Evolutionary conservation across 306 rosid genomes (phyloP), one percentile per base, ranked within the genome.

Genomic region (Canavalia ensiformis): DNA sequence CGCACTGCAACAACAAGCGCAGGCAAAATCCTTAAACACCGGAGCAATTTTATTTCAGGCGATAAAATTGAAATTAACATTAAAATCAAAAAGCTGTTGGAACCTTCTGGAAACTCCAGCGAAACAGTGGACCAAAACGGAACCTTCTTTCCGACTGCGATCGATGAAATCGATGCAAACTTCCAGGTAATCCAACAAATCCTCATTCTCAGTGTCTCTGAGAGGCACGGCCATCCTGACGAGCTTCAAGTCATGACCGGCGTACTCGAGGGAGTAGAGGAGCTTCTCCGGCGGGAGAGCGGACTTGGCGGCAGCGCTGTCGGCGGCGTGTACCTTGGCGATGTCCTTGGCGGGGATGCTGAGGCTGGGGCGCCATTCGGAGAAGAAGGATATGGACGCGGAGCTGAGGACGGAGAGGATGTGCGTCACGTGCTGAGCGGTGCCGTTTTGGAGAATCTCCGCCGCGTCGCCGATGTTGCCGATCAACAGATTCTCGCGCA

Each of bases 51-150:
- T 52, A 65, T 3, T 75, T 29, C 1, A 35, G 5, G 12, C 25
- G 25, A 18, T 18, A 18, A 18, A 18, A 18, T 18, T 18, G 25
- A 18, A 18, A 10, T 11, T 31, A 34, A 70, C 59, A 71, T 71
- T 4, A 37, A 30, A 39, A 56, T 10, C 13, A 7, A 37, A 30
- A 39, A 56, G 6, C 13, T 5, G 5, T 18, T 2, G 4, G 70
- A 87, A 94, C 98, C 98, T 95, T 91, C 98, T 91, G 44, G 99
- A 95, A n/a, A 95, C 99, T 13, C 99, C 99, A 13, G 98, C 99
- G 57, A 95, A 93, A 86, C 99, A 95, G 80, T 95, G 99, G 35
- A 95, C 98, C 83, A 95, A 71, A 86, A 95, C 92, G 60, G 92
- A 83, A 39, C 99, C 99, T 68, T 95, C 89, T 76, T 91, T 93